A percentile compares a stretch with the other conserved stretches of the same genome.
phyloP scores from a whole-genome alignment of 441 rosid genomes.

The Croton laevigatus region DNA sequence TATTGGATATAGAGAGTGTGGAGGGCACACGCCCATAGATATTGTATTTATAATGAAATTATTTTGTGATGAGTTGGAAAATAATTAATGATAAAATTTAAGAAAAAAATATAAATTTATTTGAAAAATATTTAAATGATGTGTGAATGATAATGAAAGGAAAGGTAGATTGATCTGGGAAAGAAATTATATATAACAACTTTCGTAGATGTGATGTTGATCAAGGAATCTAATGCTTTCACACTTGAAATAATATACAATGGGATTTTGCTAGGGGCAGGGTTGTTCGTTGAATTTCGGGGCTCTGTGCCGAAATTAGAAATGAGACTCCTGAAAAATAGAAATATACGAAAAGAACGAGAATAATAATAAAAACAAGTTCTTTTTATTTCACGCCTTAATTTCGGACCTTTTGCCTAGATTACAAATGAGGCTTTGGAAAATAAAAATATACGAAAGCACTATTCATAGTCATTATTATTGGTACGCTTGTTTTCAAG shows the following conservation, averaged over 20 bases:
- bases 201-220: background rate
- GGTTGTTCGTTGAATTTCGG: too few species aligned
- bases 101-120: background rate
- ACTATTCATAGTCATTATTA: too few species aligned
- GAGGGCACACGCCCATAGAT: constrained; percentile 30
- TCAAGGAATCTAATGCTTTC: constrained; percentile 1
- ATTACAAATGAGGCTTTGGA: too few species aligned
- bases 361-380: too few species aligned
- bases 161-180: background rate
- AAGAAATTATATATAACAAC: background rate
- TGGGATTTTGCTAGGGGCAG: background rate
- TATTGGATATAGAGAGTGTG: constrained; percentile 20
- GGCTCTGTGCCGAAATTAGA: too few species aligned
- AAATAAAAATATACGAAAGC: too few species aligned
- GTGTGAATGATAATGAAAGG: background rate
- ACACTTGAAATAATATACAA: background rate
- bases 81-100: background rate
- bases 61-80: background rate
- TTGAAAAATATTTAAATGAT: background rate
- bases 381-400: too few species aligned
- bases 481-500: too few species aligned
- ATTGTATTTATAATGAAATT: constrained; percentile 18
- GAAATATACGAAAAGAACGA: too few species aligned
- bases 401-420: too few species aligned
- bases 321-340: too few species aligned